phyloP scores from a whole-genome alignment of 257 asterid species.

The Primulina tabacum region DNA sequence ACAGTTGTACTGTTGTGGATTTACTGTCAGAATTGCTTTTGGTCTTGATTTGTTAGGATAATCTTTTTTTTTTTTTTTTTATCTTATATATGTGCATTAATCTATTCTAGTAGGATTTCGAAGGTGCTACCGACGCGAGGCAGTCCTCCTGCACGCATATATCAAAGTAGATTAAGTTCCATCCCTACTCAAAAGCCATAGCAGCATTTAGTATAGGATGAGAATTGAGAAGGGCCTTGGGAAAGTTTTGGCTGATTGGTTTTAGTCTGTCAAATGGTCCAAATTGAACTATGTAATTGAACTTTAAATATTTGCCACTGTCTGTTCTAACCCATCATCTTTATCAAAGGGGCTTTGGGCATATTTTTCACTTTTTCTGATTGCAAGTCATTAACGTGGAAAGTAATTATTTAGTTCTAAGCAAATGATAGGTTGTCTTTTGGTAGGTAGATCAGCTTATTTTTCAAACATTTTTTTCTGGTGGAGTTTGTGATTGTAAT shows the following conservation, averaged over 20 bases:
- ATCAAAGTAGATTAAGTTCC: neutral
- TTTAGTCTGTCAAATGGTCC: slow-evolving; percentile 1
- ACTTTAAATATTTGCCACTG: neutral
- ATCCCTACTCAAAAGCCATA: neutral
- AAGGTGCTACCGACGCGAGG: neutral
- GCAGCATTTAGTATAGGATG: neutral
- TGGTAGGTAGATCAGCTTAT: neutral
- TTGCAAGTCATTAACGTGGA: slow-evolving; percentile 2
- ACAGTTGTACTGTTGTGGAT: neutral
- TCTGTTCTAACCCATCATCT: neutral
- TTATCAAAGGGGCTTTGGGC: slow-evolving; percentile 9
- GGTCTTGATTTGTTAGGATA: neutral
- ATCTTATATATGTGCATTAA: neutral
- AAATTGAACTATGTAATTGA: neutral
- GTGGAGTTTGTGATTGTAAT: neutral
- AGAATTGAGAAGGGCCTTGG: neutral
- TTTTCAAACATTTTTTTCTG: neutral
- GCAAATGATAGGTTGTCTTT: neutral
- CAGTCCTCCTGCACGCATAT: neutral
- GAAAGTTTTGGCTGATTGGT: neutral
- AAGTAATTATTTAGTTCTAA: neutral
- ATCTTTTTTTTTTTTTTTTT: neutral
- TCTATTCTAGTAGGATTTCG: neutral
- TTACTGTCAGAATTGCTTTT: neutral
- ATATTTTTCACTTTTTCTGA: neutral